phyloP scores from a whole-genome alignment of 805 yeast species.

The Zygotorulaspora florentina region DNA sequence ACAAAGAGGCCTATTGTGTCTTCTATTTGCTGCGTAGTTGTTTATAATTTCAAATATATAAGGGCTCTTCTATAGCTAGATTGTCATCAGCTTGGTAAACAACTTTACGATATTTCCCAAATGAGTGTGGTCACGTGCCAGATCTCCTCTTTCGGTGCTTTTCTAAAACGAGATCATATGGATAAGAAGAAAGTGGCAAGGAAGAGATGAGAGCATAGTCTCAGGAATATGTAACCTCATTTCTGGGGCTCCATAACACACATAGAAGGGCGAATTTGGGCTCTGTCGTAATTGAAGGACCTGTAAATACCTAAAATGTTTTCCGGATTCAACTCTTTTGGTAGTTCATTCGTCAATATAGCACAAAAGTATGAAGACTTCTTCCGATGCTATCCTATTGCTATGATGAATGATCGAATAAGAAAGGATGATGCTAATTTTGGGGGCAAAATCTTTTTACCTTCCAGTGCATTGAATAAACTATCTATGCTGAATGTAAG shows the following conservation, averaged over 20 bases:
- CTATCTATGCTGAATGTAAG: slow-evolving; percentile 86
- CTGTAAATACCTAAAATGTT: slow-evolving; percentile 37
- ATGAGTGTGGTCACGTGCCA: neutral
- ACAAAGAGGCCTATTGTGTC: too few relatives aligned
- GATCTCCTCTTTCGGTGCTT: neutral
- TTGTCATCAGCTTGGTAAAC: neutral
- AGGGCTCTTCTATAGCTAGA: too few relatives aligned
- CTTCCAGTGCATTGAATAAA: slow-evolving; percentile 86
- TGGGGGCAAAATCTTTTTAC: slow-evolving; percentile 94
- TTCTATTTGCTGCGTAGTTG: too few relatives aligned
- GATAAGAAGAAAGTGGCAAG: neutral
- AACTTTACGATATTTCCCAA: neutral
- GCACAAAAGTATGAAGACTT: slow-evolving; percentile 70
- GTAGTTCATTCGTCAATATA: slow-evolving; percentile 28
- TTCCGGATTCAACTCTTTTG: slow-evolving; percentile 35
- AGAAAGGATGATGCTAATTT: slow-evolving; percentile 75
- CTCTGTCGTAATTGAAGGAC: neutral
- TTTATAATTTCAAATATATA: too few relatives aligned
- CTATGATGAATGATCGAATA: slow-evolving; percentile 77
- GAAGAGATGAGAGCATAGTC: neutral
- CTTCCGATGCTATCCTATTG: slow-evolving; percentile 87
- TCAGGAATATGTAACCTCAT: neutral
- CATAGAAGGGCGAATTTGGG: neutral
- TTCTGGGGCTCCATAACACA: neutral
- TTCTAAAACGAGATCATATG: neutral